Base-by-base conservation (phyloP, 805 yeast species). In the Starmerella scarabaei region DNA sequence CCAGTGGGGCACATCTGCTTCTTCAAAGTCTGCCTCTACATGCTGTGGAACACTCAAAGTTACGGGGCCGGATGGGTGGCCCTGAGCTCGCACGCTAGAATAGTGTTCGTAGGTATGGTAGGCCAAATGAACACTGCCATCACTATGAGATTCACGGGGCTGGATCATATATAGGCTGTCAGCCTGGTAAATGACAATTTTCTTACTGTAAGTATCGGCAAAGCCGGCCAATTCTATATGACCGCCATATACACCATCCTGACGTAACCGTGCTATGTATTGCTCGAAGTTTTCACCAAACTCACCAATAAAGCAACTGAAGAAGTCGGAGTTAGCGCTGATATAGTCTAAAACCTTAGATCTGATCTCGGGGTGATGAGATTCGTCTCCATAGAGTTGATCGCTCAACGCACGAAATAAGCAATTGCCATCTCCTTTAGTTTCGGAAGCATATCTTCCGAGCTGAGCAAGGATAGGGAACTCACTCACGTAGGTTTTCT, bases 41-140 rank as follows among this genome's bases (percentile, higher is more conserved):
- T 4, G 7, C 20, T 15, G 26, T 2, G 47, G 48, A 2, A 43
- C 26, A 11, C 33, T 41, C 14, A 45, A n/a, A 9, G n/a, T 21
- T 1, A 45, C 45, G 2, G 43, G 43, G 16, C 67, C 67, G 5
- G 43, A 35, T 3, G 68, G 66, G 1, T 66, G 66, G 14, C 47
- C 50, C n/a, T 53, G 38, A 36, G 60, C 57, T 20, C 68, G 50
- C 3, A 63, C 63, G 11, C 65, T 60, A 11, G 67, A 61, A 40
- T 64, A 64, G 47, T 64, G 68, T 41, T 64, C 68, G 68, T 68
- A 64, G 1, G 60, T 52, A 33, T 64, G 68, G 35, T 64, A 64
- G 3, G 66, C 68, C 30, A 63, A 46, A 37, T 63, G 67, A 2
- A 19, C 46, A 17, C 18, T 28, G 15, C 40, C 39, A 12, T 11